Base-by-base conservation (phyloP, 148 eudicot genomes). In the Diospyros lotus region DNA sequence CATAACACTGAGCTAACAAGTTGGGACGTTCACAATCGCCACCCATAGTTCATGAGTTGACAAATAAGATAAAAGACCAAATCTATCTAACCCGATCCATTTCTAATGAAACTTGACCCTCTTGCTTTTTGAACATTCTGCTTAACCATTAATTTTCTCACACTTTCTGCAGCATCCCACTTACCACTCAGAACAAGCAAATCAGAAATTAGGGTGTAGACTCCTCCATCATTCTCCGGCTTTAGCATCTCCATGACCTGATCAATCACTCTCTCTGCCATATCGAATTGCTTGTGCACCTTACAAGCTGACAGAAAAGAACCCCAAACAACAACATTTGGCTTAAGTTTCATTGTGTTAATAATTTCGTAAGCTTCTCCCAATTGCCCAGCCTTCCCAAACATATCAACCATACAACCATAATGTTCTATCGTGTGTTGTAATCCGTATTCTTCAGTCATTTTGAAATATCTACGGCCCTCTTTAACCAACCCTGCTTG, bases 321-420 rank as follows among this genome's bases (percentile, higher is more conserved):
- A 64, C 84, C 67, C 89, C 89, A 86, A 73, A 86, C 41, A 46
- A 77, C 75, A 28, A 80, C 73, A 67, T 84, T 84, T 1, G 87
- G 83, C 75, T 84, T 77, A 52, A 77, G 58, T 13, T 73, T 78
- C 89, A 83, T 86, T 9, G 76, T 81, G 55, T 66, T 71, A 8
- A 83, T 83, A 51, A 84, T 66, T 12, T 81, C 84, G 61, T 58
- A 79, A 6, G 85, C 87, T 75, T 86, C 89, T 43, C 53, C 78
- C 58, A 86, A 40, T 14, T 67, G 43, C 17, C 89, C 83, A 1
- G 83, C 79, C 73, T 84, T 83, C 28, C 89, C 89, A 77, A 79
- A 79, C 82, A 83, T 75, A 73, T 83, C 85, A 17, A 86, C 84
- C 75, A 86, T 51, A 58, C 86, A 86, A 53, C 86, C 84, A 60